Evolutionary conservation across 2,329 filamentous ascomycete genomes (phyloP).

Genomic region (Cylindrodendrum hubeiense): DNA sequence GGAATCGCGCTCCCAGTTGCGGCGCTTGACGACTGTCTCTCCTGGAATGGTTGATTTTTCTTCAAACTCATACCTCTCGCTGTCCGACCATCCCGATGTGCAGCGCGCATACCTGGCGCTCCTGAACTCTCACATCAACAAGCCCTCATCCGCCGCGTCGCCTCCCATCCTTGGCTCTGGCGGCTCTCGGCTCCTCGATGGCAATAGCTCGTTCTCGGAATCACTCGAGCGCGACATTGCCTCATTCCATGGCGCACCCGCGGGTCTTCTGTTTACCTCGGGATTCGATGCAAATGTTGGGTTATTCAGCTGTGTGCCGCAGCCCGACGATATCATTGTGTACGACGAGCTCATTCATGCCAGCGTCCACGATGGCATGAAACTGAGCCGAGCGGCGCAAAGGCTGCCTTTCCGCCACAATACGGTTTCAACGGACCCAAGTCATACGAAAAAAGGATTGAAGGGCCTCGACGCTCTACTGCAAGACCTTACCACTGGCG

Average conservation of each 20-base stretch:
- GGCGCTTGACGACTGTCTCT: slow-evolving; percentile 68
- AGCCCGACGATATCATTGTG: slow-evolving; percentile 72
- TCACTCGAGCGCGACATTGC: slow-evolving; percentile 61
- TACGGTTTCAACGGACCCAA: background rate
- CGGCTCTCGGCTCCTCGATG: slow-evolving; percentile 66
- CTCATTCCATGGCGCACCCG: slow-evolving; percentile 58
- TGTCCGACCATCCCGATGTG: slow-evolving; percentile 63
- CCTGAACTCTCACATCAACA: slow-evolving; percentile 41
- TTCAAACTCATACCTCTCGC: slow-evolving; percentile 85
- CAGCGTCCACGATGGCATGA: slow-evolving; percentile 83
- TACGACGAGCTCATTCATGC: slow-evolving; percentile 84
- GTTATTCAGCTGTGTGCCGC: slow-evolving; percentile 71
- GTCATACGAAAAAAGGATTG: background rate
- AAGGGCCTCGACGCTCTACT: slow-evolving; percentile 46
- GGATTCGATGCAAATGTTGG: slow-evolving; percentile 77
- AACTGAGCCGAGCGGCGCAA: slow-evolving; percentile 66
- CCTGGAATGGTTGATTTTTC: slow-evolving; percentile 80
- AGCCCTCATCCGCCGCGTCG: slow-evolving; percentile 21
- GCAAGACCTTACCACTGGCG: slow-evolving; percentile 48
- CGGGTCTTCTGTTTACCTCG: slow-evolving; percentile 67
- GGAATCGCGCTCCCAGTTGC: slow-evolving; percentile 52
- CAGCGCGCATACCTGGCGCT: slow-evolving; percentile 73
- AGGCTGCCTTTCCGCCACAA: slow-evolving; percentile 70
- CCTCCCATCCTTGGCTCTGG: slow-evolving; percentile 59
- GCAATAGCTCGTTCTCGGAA: slow-evolving; percentile 61